A percentile compares a stretch with the other conserved stretches of the same genome.
phyloP scores from a whole-genome alignment of 768 basidiomycete species.

The Cantharellus anzutake region DNA sequence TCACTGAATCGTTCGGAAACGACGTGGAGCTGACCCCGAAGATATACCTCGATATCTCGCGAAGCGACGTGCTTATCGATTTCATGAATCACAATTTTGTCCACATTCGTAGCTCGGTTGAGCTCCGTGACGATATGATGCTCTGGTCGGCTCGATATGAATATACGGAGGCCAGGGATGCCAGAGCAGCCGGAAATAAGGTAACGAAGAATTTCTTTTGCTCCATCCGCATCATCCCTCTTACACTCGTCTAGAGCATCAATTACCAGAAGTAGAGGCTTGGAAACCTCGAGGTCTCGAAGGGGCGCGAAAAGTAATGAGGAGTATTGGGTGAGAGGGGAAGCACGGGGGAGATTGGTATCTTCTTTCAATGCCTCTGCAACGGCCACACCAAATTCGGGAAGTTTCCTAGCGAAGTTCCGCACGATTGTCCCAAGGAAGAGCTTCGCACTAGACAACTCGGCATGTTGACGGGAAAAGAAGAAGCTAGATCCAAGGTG shows the following conservation, averaged over 20 bases:
- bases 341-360: not conserved
- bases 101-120: not conserved
- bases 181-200: not conserved
- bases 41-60: constrained; percentile 2
- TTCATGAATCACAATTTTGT: constrained; percentile 2
- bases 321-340: not conserved
- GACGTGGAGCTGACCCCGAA: not conserved
- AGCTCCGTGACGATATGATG: not conserved
- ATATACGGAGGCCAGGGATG: not conserved
- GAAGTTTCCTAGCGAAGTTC: not conserved
- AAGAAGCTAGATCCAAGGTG: constrained; percentile 20
- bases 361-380: not conserved
- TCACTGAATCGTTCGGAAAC: not conserved
- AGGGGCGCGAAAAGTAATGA: not conserved
- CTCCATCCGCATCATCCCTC: not conserved
- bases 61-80: constrained; percentile 2
- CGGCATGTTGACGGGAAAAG: constrained; percentile 14
- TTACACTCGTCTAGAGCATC: constrained; percentile 3
- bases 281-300: not conserved
- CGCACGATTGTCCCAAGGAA: not conserved
- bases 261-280: not conserved
- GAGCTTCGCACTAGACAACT: not conserved
- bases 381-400: not conserved
- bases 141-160: not conserved
- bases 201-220: not conserved